Percentiles rank a stretch among this genome's conserved stretches.
Evolutionary conservation across 2,329 filamentous ascomycete genomes (phyloP).

Genomic region (Clonostachys rosea): DNA sequence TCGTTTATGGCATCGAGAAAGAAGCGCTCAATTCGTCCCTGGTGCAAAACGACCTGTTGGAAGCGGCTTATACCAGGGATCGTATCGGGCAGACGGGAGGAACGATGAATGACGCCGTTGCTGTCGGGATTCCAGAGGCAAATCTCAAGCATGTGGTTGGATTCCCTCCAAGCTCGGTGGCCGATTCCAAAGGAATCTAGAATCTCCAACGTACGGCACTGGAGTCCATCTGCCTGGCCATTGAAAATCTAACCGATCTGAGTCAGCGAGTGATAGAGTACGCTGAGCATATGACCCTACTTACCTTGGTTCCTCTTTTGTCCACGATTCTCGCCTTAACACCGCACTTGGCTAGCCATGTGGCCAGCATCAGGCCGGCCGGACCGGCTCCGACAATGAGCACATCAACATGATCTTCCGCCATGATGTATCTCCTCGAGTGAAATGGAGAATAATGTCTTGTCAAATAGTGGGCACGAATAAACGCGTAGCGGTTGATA

Average conservation of each 20-base stretch:
- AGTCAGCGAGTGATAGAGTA: too few relatives aligned
- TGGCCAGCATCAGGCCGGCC: conserved; percentile 59
- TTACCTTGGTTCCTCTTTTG: conserved; percentile 48
- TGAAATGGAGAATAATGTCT: too few relatives aligned
- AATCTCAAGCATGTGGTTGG: conserved; percentile 62
- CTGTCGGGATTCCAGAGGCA: conserved; percentile 57
- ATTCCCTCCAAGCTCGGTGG: conserved; percentile 58
- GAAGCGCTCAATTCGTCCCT: conserved; percentile 65
- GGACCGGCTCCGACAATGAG: conserved; percentile 35
- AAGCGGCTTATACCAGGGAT: conserved; percentile 58
- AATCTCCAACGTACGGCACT: conserved; percentile 76
- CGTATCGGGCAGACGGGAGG: conserved; percentile 58
- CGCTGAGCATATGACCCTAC: too few relatives aligned
- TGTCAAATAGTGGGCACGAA: too few relatives aligned
- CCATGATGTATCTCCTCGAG: too few relatives aligned
- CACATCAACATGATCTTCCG: conserved; percentile 11
- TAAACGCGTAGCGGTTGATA: too few relatives aligned
- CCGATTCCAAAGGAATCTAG: conserved; percentile 67
- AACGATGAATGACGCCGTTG: conserved; percentile 50
- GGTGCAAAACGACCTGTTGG: conserved; percentile 60
- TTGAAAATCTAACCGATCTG: conserved; percentile 37
- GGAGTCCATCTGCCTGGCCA: conserved; percentile 86
- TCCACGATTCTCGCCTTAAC: conserved; percentile 96
- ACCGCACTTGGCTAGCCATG: conserved; percentile 85
- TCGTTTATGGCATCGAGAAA: conserved; percentile 53